Conservation (phyloP, 192 early-diverging fungal genomes). For the Coemansia sp. region DNA sequence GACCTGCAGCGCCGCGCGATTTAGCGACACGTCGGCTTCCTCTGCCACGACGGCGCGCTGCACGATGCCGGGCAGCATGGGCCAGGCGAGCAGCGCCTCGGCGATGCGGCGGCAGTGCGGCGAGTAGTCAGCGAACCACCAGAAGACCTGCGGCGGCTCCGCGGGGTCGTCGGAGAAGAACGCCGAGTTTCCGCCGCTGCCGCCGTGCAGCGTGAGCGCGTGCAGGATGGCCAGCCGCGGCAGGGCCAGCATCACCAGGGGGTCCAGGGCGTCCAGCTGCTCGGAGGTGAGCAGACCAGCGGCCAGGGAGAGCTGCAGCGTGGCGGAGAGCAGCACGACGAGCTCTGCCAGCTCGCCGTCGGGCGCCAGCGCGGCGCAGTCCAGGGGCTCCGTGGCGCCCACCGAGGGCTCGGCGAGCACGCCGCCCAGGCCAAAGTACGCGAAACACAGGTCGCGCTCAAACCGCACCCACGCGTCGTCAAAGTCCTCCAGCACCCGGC, state of each 20-base stretch:
- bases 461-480: slow-evolving; percentile 66
- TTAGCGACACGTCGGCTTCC: slow-evolving; percentile 36
- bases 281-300: slow-evolving; percentile 32
- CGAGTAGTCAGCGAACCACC: slow-evolving; percentile 61
- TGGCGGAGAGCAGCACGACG: slow-evolving; percentile 64
- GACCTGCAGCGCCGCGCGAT: slow-evolving; percentile 10
- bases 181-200: slow-evolving; percentile 1
- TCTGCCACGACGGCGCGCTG: slow-evolving; percentile 37
- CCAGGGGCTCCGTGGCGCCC: slow-evolving; percentile 50
- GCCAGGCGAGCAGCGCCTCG: slow-evolving; percentile 4
- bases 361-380: slow-evolving; percentile 21
- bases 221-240: slow-evolving; percentile 61
- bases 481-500: slow-evolving; percentile 59
- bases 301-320: slow-evolving; percentile 50
- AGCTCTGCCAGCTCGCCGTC: slow-evolving; percentile 43
- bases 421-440: slow-evolving; percentile 62
- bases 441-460: slow-evolving; percentile 67
- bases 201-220: slow-evolving; percentile 50
- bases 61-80: slow-evolving; percentile 23
- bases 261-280: slow-evolving; percentile 58
- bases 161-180: too few species aligned
- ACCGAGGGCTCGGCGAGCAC: slow-evolving; percentile 14
- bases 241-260: slow-evolving; percentile 56
- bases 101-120: slow-evolving; percentile 23
- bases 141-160: slow-evolving; percentile 34